phyloP scores from a whole-genome alignment of 1,139 yeast genomes.

The Pichia sp. region DNA sequence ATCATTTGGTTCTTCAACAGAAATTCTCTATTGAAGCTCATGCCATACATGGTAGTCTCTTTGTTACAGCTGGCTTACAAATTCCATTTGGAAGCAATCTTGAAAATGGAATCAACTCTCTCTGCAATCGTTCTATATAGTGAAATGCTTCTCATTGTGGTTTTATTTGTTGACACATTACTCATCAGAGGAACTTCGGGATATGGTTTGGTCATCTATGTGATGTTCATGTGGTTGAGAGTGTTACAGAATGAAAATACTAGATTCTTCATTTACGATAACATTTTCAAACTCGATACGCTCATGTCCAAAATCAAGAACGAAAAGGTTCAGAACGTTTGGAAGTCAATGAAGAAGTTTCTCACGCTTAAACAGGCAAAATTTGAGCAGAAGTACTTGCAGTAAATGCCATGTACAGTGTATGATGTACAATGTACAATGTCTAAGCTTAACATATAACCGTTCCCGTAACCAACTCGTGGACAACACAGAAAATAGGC shows the following conservation, averaged over 20 bases:
- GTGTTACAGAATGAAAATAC: conserved; percentile 48
- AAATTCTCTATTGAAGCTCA: conserved; percentile 54
- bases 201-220: conserved; percentile 50
- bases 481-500: background rate
- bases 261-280: conserved; percentile 34
- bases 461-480: too few species aligned
- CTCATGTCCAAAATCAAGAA: conserved; percentile 36
- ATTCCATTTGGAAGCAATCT: conserved; percentile 36
- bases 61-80: conserved; percentile 44
- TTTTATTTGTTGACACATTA: conserved; percentile 51
- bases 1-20: conserved; percentile 57
- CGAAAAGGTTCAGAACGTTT: conserved; percentile 37
- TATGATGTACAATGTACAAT: background rate
- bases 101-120: conserved; percentile 34
- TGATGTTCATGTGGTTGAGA: conserved; percentile 64
- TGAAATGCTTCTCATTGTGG: conserved; percentile 47
- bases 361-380: conserved; percentile 31
- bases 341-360: conserved; percentile 37
- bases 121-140: conserved; percentile 51
- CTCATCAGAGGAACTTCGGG: conserved; percentile 63
- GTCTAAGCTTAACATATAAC: too few species aligned
- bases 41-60: conserved; percentile 54
- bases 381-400: conserved; percentile 21
- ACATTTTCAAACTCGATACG: conserved; percentile 39
- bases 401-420: background rate